Evolutionary conservation across 352 stramenopile species (phyloP), one percentile per base, ranked within the genome.

Genomic region (Pythium coloratum): DNA sequence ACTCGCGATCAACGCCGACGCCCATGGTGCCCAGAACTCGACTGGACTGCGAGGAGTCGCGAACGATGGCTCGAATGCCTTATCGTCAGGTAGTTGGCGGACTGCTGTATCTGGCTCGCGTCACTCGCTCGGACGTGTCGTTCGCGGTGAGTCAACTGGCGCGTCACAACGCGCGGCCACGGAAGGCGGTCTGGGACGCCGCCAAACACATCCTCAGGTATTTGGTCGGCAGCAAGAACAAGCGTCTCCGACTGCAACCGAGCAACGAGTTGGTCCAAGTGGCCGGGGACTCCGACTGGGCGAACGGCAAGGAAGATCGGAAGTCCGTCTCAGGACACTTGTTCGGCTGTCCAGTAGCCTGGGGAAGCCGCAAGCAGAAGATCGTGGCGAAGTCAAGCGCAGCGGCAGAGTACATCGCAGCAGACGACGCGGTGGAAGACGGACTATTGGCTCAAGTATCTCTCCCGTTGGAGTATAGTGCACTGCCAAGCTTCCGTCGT

Each of bases 151-250:
- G 34, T 16, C 53, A 64, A 20, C 28, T 64, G 0, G 56, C 59
- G 0, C 36, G 66, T 0, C 57, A 66, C 49, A 42, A 34, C 9
- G 44, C 28, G 0, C 24, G 18, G 16, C 62, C 66, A 0, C 18
- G 56, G 12, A 58, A 58, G 10, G 51, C 13, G 2, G 44, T 33
- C 2, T 72, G 66, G 59, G 47, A 64, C 14, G 58, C 59, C 4
- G 53, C 34, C n/a, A 72, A 68, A 47, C 42, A 58, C 30, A 3
- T 68, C 6, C 2, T 72, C 6, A 9, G 66, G 12, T 63, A 72
- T 18, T 40, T 72, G 5, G 3, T 20, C 0, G 42, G 49, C 10
- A 60, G 59, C 3, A 46, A 20, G 12, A 33, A 54, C 26, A 40
- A 59, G 24, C 24, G n/a, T 2, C 28, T 62, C 2, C 1, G 16